Conservation (phyloP, 345 rosid species). For the Kernera saxatilis region DNA sequence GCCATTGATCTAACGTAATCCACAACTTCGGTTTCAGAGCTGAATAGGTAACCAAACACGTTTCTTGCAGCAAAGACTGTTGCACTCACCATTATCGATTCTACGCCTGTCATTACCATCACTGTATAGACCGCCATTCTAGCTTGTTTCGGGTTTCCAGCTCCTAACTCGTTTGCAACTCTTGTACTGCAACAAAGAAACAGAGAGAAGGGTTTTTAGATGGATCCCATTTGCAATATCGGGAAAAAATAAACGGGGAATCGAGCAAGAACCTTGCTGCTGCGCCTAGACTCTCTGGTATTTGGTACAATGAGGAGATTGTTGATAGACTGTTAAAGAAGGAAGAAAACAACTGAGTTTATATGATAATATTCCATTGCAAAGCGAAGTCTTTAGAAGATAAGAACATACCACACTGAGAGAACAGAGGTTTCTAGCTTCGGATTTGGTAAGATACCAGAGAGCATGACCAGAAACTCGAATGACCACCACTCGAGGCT, state of each 20-base stretch:
- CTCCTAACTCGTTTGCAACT: constrained; percentile 43
- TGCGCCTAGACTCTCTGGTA: constrained; percentile 57
- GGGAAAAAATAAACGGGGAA: background rate
- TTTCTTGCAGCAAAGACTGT: constrained; percentile 24
- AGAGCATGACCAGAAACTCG: constrained; percentile 70
- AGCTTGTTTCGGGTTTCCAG: constrained; percentile 32
- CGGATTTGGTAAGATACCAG: constrained; percentile 79
- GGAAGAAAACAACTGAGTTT: background rate
- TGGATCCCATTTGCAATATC: background rate
- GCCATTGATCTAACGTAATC: constrained; percentile 30
- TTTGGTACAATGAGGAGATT: constrained; percentile 41
- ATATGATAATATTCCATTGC: background rate
- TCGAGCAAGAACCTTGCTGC: constrained; percentile 49
- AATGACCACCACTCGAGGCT: constrained; percentile 99
- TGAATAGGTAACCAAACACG: constrained; percentile 33
- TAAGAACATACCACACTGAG: constrained; percentile 66
- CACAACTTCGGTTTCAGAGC: constrained; percentile 30
- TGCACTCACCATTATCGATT: constrained; percentile 23
- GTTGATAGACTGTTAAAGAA: constrained; percentile 50
- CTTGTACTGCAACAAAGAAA: constrained; percentile 46
- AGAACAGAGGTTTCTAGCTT: constrained; percentile 86
- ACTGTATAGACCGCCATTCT: constrained; percentile 24
- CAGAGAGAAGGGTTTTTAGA: background rate
- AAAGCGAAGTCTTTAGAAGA: background rate
- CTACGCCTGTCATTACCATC: constrained; percentile 22